Evolutionary conservation across 192 early-diverging fungal species (phyloP).

Genomic region (Chytriomyces hyalinus): DNA sequence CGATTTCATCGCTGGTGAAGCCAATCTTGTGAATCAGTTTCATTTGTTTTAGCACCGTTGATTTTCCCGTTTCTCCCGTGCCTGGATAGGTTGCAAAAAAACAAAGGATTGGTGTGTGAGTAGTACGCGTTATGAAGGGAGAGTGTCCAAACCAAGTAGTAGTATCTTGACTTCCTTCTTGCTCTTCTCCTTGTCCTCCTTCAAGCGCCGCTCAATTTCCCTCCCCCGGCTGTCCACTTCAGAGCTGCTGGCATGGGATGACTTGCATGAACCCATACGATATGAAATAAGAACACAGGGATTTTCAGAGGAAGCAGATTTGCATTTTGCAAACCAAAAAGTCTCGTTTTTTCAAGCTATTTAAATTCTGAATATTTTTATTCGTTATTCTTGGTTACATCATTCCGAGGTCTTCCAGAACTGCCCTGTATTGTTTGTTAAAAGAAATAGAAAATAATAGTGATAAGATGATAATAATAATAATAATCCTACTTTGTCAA

Average conservation of each 20-base stretch:
- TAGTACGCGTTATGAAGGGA: neutral
- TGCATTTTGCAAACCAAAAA: no score
- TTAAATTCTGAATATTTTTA: no score
- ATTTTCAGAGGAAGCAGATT: no score
- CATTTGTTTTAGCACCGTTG: neutral
- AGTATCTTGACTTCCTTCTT: slow-evolving; percentile 75
- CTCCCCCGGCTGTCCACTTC: slow-evolving; percentile 80
- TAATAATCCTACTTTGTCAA: slow-evolving; percentile 20
- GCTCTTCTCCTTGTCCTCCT: slow-evolving; percentile 57
- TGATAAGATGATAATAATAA: neutral
- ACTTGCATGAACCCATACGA: no score
- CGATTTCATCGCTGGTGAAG: slow-evolving; percentile 84
- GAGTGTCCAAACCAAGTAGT: slow-evolving; percentile 59
- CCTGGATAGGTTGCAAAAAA: neutral
- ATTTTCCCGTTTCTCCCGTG: slow-evolving; percentile 4
- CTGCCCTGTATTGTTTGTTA: neutral
- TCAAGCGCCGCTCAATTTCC: slow-evolving; percentile 85
- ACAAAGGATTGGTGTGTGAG: neutral
- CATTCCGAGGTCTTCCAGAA: slow-evolving; percentile 7
- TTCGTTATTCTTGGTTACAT: no score
- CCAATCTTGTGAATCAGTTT: slow-evolving; percentile 53
- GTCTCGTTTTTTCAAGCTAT: no score
- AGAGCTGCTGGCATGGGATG: no score
- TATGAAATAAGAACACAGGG: no score
- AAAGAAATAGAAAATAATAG: neutral